Base-by-base conservation (phyloP, 176 grass and related monocot species). In the Paspalum notatum region DNA sequence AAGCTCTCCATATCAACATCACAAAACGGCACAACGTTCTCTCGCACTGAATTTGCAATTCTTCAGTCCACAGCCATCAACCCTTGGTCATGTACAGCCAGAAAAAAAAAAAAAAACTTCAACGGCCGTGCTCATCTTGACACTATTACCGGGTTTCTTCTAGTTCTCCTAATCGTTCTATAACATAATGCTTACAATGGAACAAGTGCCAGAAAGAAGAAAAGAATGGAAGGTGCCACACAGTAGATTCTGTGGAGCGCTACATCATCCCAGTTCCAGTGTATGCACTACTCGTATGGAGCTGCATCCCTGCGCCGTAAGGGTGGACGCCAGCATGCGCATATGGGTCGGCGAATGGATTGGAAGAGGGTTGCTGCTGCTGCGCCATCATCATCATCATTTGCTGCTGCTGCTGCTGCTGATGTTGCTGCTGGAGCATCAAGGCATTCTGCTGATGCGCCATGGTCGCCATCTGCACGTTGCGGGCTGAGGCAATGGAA, bases 391-490 rank as follows among this genome's bases (percentile, higher is more conserved):
- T 94, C 92, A 97, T 91, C 91, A 75, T 88, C 59, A 9, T 22
- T n/a, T 53, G 50, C 24, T 43, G 66, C n/a, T 70, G 50, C 24
- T 43, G 66, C n/a, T 70, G 66, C 68, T 71, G 61, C 21, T 80
- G 71, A 13, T 76, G 72, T 4, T 62, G 26, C 85, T 97, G 91
- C 80, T 94, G 92, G 21, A 85, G 74, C 79, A 98, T 81, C 85
- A 94, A 94, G 9, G 89, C 74, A 24, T 95, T 91, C 53, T 94
- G 91, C 63, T 97, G 89, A 68, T 94, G 94, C 10, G 85, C 80
- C 83, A 95, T 88, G 9, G 76, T 63, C 5, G 67, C 77, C 86
- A 97, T 91, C 79, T 97, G 93, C n/a, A 93, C 90, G 24, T 76
- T 64, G 40, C 75, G 80, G 64, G 90, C 83, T 6, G 90, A 84